These are phyloP conservation scores for Botryotinia globosa DNA, from an alignment of 2,329 filamentous ascomycete genomes.

Conservation along the genomic window DNA sequence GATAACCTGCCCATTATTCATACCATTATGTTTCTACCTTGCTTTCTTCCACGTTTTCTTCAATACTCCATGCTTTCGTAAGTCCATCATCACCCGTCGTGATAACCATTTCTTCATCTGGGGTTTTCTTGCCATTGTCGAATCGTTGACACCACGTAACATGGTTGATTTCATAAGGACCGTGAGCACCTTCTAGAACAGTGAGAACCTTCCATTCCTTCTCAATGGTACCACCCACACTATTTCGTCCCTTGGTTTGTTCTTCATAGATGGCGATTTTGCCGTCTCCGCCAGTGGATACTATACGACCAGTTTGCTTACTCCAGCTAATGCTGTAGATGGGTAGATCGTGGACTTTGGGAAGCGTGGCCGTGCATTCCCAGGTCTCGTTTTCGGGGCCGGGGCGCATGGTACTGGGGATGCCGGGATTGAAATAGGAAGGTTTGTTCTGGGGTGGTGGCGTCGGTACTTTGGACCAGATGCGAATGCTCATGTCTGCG, in stretches of 20 bases:
- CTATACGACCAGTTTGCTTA: constrained; percentile 68
- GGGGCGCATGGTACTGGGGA: constrained; percentile 87
- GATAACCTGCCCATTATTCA: background rate
- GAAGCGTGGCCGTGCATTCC: constrained; percentile 73
- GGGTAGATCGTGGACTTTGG: constrained; percentile 71
- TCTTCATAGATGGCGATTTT: constrained; percentile 77
- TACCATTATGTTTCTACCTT: background rate
- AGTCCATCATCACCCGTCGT: constrained; percentile 91
- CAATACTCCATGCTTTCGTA: constrained; percentile 76
- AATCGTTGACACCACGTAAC: constrained; percentile 80
- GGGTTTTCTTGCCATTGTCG: constrained; percentile 58
- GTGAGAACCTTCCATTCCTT: constrained; percentile 71
- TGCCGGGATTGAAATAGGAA: constrained; percentile 48
- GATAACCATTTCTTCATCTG: constrained; percentile 79
- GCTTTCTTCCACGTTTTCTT: constrained; percentile 24
- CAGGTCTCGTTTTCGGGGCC: constrained; percentile 74
- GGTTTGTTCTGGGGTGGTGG: constrained; percentile 34
- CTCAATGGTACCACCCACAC: constrained; percentile 33
- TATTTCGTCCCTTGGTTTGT: constrained; percentile 34
- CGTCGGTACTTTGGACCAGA: constrained; percentile 64
- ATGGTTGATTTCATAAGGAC: constrained; percentile 93
- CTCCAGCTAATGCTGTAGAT: constrained; percentile 89
- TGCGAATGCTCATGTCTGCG: constrained; percentile 73
- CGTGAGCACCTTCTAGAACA: constrained; percentile 72
- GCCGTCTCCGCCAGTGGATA: constrained; percentile 88